Evolutionary conservation across 1,284 basidiomycete species (phyloP), one percentile per base, ranked within the genome.

Genomic region (Sporisorium reilianum): DNA sequence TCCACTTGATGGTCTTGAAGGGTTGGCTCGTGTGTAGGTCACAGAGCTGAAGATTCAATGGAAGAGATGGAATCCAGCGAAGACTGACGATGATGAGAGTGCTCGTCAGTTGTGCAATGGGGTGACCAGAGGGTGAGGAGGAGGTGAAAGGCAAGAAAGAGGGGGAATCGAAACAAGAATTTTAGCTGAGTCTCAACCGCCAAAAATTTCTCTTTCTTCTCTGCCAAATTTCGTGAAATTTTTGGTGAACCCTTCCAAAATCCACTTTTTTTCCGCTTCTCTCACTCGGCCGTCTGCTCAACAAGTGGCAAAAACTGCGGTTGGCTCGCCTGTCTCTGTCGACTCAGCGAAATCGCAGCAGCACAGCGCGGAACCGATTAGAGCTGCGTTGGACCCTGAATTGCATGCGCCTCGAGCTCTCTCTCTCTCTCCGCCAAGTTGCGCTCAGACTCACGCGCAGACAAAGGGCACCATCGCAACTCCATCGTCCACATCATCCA

Each of bases 71-170:
- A 8, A 18, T 50, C 48, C 30, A 50, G 20, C 48, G 22, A 28
- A 5, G 52, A 34, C 30, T n/a, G 40, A 53, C 28, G 38, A 42
- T 53, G 26, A 20, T 18, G 38, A 30, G 38, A 54, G 46, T n/a
- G 34, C n/a, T 36, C 23, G 34, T 23, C 26, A 36, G n/a, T 28
- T 20, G 40, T n/a, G 26, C 11, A 54, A 36, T 42, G 54, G 52
- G 45, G 65, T 67, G 65, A 67, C 65, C 65, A 62, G 55, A 20
- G 38, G 65, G 58, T 56, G 55, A 62, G 46, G 50, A 42, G 55
- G 48, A 58, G 63, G 56, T 64, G 58, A 56, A 23, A 57, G 54
- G 56, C 20, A 41, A 34, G 23, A 25, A 57, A 26, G 55, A 60
- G 26, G 26, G 11, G 46, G 28, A 28, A n/a, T 9, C 26, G 34